Evolutionary conservation across 352 stramenopile genomes (phyloP).

Genomic region (Phytophthora brassicae): DNA sequence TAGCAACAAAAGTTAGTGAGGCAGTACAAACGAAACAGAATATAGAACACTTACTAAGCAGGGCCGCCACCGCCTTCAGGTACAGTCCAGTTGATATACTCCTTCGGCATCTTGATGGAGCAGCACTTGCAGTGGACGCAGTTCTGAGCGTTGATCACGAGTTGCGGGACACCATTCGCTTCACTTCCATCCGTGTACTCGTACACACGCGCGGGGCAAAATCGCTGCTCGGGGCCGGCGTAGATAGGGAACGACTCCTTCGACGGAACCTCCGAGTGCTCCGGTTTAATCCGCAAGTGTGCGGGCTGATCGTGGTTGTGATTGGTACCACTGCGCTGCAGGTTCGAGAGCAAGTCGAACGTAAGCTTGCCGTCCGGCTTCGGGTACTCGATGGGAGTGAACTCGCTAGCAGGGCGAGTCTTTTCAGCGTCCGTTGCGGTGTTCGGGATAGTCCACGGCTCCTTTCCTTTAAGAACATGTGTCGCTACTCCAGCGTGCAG

Average conservation of each 20-base stretch:
- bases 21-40: background rate
- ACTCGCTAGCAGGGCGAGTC: constrained; percentile 90
- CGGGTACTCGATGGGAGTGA: constrained; percentile 94
- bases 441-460: constrained; percentile 96
- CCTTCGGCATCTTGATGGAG: constrained; percentile 99
- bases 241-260: constrained; percentile 92
- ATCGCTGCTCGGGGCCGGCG: constrained; percentile 96
- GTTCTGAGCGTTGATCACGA: constrained; percentile 99
- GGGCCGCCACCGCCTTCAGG: constrained; percentile 97
- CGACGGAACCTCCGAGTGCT: constrained; percentile 85
- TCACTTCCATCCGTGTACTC: constrained; percentile 96
- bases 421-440: constrained; percentile 89
- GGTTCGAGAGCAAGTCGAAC: constrained; percentile 98
- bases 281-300: constrained; percentile 96
- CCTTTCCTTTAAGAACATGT: constrained; percentile 93
- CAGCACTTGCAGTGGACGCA: constrained; percentile 99
- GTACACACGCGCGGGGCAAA: constrained; percentile 98
- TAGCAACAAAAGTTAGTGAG: constrained; percentile 33
- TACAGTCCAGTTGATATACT: constrained; percentile 99
- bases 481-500: constrained; percentile 93
- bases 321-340: constrained; percentile 97
- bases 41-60: constrained; percentile 93
- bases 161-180: constrained; percentile 82
- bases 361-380: constrained; percentile 96
- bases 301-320: constrained; percentile 98